Base-by-base conservation (phyloP, 768 basidiomycete genomes). In the Lanmaoa pseudosensibilis region DNA sequence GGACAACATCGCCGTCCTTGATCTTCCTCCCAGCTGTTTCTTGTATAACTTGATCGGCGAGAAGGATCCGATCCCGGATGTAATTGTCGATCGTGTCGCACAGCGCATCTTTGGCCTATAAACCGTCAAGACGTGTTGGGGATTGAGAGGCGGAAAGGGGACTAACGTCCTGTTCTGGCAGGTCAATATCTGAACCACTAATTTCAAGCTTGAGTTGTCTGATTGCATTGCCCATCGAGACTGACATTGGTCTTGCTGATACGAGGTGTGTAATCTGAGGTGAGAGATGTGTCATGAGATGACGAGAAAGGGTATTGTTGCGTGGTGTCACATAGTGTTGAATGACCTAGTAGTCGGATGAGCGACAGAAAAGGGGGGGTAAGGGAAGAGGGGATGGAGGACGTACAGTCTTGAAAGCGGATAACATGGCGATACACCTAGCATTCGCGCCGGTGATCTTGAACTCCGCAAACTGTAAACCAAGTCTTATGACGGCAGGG, bases 181-280 rank as follows among this genome's bases (percentile, higher is more conserved):
- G 79, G 76, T 99, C 96, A 47, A 93, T 93, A 64, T 94, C 92
- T 40, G 94, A 84, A 39, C 82, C 83, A 66, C 92, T 94, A 67
- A 99, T 97, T 66, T 98, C 94, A 54, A 96, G 78, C 76, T 99
- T 99, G 64, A 99, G 78, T 71, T 95, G 90, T 56, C 94, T 83
- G 63, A 94, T 92, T 0, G 94, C 92, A 68, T 94, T 96, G 0
- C 94, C 93, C 90, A 95, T 94, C 25, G 92, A 90, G 21, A 93
- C 86, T 18, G 92, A 90, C 88, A 95, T 90, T 0, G 93, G 91
- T 48, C 94, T 81, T 19, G 92, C 91, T 39, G 87, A 83, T 9
- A 94, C 90, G 11, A 96, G 82, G 72, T 95, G 87, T 18, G 87
- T 87, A 62, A 97, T 96, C 80, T 97, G 94, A 21, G 92, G 92